Conservation (phyloP, 345 rosid species). For the Citrus inodora region DNA sequence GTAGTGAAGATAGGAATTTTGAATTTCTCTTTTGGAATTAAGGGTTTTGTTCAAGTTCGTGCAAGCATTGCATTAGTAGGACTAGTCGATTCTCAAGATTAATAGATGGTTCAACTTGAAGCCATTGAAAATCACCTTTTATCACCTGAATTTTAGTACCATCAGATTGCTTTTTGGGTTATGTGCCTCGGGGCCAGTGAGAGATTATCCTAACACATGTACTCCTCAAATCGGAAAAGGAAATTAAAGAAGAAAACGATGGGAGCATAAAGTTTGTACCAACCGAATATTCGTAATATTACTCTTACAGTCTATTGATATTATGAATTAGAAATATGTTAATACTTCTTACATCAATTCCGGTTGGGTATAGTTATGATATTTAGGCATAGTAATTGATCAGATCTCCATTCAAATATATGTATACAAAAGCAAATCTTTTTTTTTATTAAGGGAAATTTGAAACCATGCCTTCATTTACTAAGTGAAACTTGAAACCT, state of each 20-base stretch:
- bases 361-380: no score
- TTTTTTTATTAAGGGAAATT: no score
- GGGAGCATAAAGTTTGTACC: background rate
- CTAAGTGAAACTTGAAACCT: no score
- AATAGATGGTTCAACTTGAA: constrained; percentile 4
- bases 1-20: constrained; percentile 28
- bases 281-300: background rate
- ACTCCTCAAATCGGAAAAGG: background rate
- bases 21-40: background rate
- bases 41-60: background rate
- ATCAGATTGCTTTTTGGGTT: background rate
- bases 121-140: background rate
- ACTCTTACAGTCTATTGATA: background rate
- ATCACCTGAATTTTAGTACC: background rate
- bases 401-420: no score
- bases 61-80: background rate
- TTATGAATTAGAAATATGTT: no score
- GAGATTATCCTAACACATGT: background rate
- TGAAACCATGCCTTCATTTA: no score
- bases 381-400: no score
- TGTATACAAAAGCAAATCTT: no score
- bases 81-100: background rate
- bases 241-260: background rate
- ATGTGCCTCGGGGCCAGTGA: background rate
- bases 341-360: no score